Base-by-base conservation (phyloP, 1,284 basidiomycete species). In the Moniliophthora roreri region DNA sequence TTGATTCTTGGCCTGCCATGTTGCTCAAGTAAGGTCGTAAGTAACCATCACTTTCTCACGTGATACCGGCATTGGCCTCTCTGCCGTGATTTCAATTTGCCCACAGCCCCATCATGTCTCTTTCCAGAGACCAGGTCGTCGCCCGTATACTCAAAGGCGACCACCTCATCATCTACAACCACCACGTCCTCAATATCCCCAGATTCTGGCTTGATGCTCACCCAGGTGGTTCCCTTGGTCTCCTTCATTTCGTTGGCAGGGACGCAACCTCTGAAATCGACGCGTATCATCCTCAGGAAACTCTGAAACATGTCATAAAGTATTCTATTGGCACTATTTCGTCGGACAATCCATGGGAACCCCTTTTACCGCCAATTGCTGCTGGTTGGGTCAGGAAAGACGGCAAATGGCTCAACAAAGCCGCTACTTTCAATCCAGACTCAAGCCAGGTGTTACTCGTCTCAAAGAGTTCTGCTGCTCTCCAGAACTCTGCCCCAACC, bases 251-350 rank as follows among this genome's bases (percentile, higher is more conserved):
- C 66, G 87, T 98, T 28, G 97, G 97, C 2, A 83, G 96, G 48
- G 95, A 99, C 67, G 96, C 95, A 0, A 85, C 89, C 2, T 92
- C 97, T 74, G 96, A 99, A 70, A 91, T 98, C 44, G 84, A 93
- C 58, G 96, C 93, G 10, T 98, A 94, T 72, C 96, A 99, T 68
- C 78, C 79, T 1, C 80, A 84, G 32, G 70, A 78, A 49, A 89
- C 93, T 39, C 73, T 85, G 50, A 72, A 74, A 21, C 74, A 80
- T 44, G 85, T 99, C 67, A 72, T 75, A 20, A 78, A 79, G 28
- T 98, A 90, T 69, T 81, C 84, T 44, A 77, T 97, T 26, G 96
- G 89, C 11, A 78, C 77, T 21, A 85, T 98, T 16, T 79, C 87
- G 52, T 66, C 80, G 36, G 69, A 72, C 9, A 77, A 73, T 52